Percentiles rank a stretch among this genome's conserved stretches.
Evolutionary conservation across 2,329 filamentous ascomycete species (phyloP).

Genomic region (Mariannaea sp.): DNA sequence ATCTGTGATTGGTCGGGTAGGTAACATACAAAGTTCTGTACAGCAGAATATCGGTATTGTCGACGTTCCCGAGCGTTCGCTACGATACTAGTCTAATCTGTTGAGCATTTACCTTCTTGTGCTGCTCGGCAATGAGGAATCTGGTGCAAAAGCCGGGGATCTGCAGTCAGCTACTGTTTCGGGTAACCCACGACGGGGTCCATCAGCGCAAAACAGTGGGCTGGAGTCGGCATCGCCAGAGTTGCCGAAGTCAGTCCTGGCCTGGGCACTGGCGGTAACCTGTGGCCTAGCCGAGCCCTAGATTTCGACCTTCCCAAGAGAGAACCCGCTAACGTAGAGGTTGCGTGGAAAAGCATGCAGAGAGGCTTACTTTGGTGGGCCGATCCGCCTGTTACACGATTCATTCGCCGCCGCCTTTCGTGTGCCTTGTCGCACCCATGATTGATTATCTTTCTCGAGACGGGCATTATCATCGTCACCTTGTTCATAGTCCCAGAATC

Average conservation of each 20-base stretch:
- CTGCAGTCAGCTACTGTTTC: no score
- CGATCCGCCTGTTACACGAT: not conserved
- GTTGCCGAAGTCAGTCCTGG: conserved; percentile 5
- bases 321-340: not conserved
- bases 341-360: not conserved
- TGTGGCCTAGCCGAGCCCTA: not conserved
- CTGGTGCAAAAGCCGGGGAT: no score
- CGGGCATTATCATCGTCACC: not conserved
- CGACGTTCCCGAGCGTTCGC: no score
- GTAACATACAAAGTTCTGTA: no score
- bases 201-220: no score
- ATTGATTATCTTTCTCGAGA: not conserved
- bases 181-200: no score
- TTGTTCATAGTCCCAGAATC: not conserved
- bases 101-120: no score
- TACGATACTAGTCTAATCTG: no score
- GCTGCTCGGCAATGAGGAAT: no score
- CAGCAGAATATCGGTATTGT: no score
- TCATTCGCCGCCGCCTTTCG: not conserved
- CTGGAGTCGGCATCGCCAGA: conserved; percentile 9
- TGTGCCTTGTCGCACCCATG: not conserved
- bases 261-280: not conserved
- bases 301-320: not conserved
- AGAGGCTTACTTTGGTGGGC: not conserved
- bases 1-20: no score